phyloP scores from a whole-genome alignment of 306 rosid species.

The Pyrus communis region DNA sequence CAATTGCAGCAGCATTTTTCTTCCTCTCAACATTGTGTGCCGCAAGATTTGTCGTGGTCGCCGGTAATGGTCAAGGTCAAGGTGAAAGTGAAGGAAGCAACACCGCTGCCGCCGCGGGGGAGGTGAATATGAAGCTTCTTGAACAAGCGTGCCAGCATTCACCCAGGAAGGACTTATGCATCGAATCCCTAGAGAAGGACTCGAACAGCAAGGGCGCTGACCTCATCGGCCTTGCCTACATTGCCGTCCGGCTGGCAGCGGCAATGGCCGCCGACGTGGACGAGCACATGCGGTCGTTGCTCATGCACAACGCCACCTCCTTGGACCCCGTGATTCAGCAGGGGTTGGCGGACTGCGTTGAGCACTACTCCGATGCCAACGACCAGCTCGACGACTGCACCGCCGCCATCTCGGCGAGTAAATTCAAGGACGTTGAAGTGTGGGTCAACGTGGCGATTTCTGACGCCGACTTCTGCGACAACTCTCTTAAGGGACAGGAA shows the following conservation, averaged over 20 bases:
- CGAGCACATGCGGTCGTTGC: constrained; percentile 10
- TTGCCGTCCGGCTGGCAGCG: constrained; percentile 22
- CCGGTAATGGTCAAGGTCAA: neutral
- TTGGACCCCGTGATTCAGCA: constrained; percentile 9
- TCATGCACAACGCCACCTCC: neutral
- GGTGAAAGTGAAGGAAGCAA: neutral
- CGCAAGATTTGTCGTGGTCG: constrained; percentile 7
- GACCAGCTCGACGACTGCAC: constrained; percentile 34
- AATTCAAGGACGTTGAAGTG: constrained; percentile 6
- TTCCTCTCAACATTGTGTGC: constrained; percentile 15
- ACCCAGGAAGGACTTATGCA: constrained; percentile 11
- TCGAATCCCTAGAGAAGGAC: constrained; percentile 11
- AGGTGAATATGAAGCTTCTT: neutral
- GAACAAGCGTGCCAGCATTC: constrained; percentile 18
- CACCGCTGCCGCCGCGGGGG: neutral
- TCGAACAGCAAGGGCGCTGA: constrained; percentile 25
- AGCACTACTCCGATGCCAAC: constrained; percentile 30
- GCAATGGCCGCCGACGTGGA: constrained; percentile 29
- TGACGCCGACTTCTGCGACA: constrained; percentile 14
- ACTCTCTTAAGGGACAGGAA: neutral
- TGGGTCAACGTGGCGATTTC: constrained; percentile 27
- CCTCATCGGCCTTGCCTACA: constrained; percentile 22
- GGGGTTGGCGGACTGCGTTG: constrained; percentile 26
- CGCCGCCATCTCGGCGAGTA: neutral
- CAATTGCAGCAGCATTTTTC: neutral